Evolutionary conservation across 2,329 filamentous ascomycete species (phyloP), one percentile per base, ranked within the genome.

Genomic region (Berkeleyomyces basicola): DNA sequence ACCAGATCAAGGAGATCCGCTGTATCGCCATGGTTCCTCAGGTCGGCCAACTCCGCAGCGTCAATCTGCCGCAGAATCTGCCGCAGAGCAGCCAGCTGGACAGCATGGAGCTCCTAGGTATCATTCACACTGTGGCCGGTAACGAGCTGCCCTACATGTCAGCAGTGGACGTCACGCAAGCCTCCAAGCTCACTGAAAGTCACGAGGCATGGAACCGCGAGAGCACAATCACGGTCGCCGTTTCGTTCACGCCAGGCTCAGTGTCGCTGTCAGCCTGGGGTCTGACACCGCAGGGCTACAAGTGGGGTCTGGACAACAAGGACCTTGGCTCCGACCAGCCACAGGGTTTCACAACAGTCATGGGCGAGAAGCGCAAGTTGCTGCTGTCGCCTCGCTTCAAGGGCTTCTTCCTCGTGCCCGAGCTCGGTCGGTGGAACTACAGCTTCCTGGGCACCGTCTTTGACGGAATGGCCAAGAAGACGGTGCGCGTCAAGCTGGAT

Each of bases 11-110:
- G 80, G 95, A 99, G 72, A 85, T 99, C 71, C 86, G 88, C 70
- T 95, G 89, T 67, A 96, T 99, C 69, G 92, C 96, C 68, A 93
- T 99, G 88, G 84, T 99, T 14, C 95, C 93, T 4, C 93, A 99
- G 74, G 91, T 97, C 65, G 93, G 93, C 64, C 93, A 88, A 65
- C 87, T 93, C 10, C 89, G 92, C 65, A 91, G 92, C 69, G 87
- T 97, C 3, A 90, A 96, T 72, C 78, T 97, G 49, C 90, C 93
- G 1, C 87, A 95, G 66, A 84, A 93, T 68, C 77, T 97, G 9
- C 95, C 93, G 3, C 87, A 95, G 73, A 90, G 96, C 74, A 90
- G 96, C 70, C 90, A 91, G 72, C 83, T 99, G 49, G 82, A 87
- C 65, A 82, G 81, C 63, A 81, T 99, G 72, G 93, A 99, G 75